Base-by-base conservation (phyloP, 2,329 filamentous ascomycete genomes). In the Rosellinia necatrix region DNA sequence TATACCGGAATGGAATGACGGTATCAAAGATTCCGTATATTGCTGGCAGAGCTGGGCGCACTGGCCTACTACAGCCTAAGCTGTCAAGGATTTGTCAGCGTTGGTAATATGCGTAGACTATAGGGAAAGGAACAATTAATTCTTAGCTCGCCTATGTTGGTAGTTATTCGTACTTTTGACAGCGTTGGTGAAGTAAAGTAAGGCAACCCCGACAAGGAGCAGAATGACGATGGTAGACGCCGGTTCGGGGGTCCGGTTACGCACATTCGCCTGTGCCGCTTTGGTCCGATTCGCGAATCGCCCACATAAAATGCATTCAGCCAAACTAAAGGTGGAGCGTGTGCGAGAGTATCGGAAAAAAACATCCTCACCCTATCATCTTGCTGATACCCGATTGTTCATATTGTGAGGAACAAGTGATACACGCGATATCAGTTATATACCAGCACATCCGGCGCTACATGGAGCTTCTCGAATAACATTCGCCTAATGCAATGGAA, bases 321-420 rank as follows among this genome's bases (percentile, higher is more conserved):
- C 46, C 32, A 35, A 41, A 41, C 6, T 29, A n/a, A 9, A 49
- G 17, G 47, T 47, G 27, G 41, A 47, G 38, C 32, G 32, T 29
- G 19, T 15, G 34, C 15, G 17, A 21, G 41, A 21, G 17, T 17
- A 41, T 38, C 32, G 40, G 40, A 21, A 27, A 22, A 51, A 30
- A n/a, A 15, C 25, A 37, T 22, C 22, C 24, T 40, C 21, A 13
- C 27, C 17, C 15, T 13, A 12, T 25, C 34, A 25, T 46, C 7
- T 9, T 13, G 21, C 17, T 12, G 7, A 24, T 41, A 27, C n/a
- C 9, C 27, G 22, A 24, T 50, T 30, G 13, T 41, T 25, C 13
- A 47, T 44, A 17, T 30, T 41, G 35, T 13, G 35, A 48, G 30
- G 19, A 30, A 24, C 24, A 17, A 15, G 21, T 17, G 12, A 15